Percentiles rank a stretch among this genome's conserved stretches.
phyloP scores from a whole-genome alignment of 2,329 filamentous ascomycete species.

The Colletotrichum incanum region DNA sequence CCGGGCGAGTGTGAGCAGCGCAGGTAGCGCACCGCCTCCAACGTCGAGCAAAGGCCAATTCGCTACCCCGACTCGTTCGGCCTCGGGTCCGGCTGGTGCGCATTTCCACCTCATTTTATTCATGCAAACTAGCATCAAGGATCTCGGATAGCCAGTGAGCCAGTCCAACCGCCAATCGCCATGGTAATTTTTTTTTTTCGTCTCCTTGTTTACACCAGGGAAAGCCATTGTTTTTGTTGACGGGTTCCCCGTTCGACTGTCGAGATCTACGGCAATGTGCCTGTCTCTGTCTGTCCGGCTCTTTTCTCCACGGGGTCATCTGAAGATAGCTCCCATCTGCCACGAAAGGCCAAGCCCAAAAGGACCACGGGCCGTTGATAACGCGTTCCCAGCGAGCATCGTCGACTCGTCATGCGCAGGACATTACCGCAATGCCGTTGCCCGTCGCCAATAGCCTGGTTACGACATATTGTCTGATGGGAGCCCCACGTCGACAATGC shows the following conservation, averaged over 20 bases:
- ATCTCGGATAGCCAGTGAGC: conserved; percentile 27
- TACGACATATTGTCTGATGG: conserved; percentile 24
- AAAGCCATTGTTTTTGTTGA: conserved; percentile 40
- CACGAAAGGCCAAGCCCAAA: conserved; percentile 24
- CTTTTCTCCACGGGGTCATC: conserved; percentile 30
- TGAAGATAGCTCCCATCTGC: conserved; percentile 9
- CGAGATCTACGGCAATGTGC: neutral
- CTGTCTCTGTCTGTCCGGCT: neutral
- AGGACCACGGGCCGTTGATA: conserved; percentile 38
- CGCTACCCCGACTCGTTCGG: conserved; percentile 35
- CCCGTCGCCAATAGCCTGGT: conserved; percentile 29
- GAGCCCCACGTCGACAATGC: conserved; percentile 33
- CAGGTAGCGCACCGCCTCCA: neutral
- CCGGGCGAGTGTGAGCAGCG: conserved; percentile 20
- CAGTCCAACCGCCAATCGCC: conserved; percentile 36
- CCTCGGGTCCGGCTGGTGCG: conserved; percentile 37
- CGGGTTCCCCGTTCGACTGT: conserved; percentile 28
- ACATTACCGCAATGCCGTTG: conserved; percentile 40
- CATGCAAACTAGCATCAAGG: conserved; percentile 45
- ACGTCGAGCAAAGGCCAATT: conserved; percentile 31
- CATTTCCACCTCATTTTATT: conserved; percentile 43
- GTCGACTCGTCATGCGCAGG: conserved; percentile 34
- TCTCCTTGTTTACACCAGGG: conserved; percentile 38
- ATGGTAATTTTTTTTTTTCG: conserved; percentile 2
- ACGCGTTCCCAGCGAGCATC: conserved; percentile 30